These are phyloP conservation scores for Rhodotorula kratochvilovae DNA, from an alignment of 768 basidiomycete genomes.

Conservation along the genomic window DNA sequence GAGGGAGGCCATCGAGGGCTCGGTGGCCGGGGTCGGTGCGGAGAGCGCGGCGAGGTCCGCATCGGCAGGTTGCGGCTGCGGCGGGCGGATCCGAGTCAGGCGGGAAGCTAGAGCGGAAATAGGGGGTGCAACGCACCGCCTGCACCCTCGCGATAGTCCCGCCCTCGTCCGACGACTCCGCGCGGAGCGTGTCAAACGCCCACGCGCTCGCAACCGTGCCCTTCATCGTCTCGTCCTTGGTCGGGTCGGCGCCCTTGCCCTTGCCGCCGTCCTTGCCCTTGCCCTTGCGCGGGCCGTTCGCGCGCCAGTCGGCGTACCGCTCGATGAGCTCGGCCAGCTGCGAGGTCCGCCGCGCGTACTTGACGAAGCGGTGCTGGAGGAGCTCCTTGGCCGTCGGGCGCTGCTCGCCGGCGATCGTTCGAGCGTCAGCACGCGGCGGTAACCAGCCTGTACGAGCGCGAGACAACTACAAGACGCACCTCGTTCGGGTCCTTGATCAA, in stretches of 20 bases:
- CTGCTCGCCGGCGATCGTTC: too few species aligned
- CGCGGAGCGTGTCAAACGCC: conserved; percentile 83
- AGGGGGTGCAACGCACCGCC: not conserved
- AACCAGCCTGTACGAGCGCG: too few species aligned
- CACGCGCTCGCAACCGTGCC: conserved; percentile 84
- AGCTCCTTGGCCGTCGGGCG: conserved; percentile 87
- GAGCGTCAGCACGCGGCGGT: too few species aligned
- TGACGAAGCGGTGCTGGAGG: conserved; percentile 88
- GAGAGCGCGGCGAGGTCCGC: conserved; percentile 29
- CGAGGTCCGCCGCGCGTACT: conserved; percentile 71
- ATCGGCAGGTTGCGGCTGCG: conserved; percentile 24
- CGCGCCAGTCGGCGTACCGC: conserved; percentile 71
- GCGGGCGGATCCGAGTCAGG: too few species aligned
- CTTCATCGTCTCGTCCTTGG: conserved; percentile 13
- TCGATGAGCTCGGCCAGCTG: conserved; percentile 83
- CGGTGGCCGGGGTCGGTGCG: not conserved
- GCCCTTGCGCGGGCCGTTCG: conserved; percentile 53
- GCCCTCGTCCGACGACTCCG: conserved; percentile 44
- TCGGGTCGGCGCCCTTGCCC: conserved; percentile 16
- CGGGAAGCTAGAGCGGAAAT: not conserved
- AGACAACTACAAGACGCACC: too few species aligned
- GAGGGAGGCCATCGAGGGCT: conserved; percentile 30
- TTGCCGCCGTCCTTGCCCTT: conserved; percentile 5
- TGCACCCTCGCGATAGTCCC: conserved; percentile 7
- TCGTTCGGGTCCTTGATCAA: conserved; percentile 82